phyloP scores from a whole-genome alignment of 208 protist species.

The Naegleria lovaniensis region DNA sequence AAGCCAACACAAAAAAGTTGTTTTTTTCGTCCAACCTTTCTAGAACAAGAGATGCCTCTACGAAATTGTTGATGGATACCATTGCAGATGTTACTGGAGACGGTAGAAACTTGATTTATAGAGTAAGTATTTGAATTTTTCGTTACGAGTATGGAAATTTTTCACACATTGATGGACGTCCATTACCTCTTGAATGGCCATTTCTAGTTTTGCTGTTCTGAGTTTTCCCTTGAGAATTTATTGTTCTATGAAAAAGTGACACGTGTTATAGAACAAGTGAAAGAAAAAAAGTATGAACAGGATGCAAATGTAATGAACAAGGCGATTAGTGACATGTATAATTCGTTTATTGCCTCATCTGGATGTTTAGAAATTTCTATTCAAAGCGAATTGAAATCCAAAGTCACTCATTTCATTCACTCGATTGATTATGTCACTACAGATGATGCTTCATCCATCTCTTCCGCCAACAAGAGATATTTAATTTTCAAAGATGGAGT shows the following conservation, averaged over 20 bases:
- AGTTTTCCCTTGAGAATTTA: background rate
- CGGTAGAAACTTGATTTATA: background rate
- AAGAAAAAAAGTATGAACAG: background rate
- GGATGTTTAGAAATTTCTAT: background rate
- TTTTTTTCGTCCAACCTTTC: background rate
- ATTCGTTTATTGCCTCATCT: background rate
- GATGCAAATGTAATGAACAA: background rate
- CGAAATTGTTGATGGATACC: background rate
- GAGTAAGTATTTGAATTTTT: background rate
- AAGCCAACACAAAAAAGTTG: background rate
- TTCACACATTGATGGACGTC: too few species aligned
- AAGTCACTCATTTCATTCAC: background rate
- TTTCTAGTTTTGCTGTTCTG: background rate
- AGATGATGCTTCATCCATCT: background rate
- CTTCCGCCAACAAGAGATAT: background rate
- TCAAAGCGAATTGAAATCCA: background rate
- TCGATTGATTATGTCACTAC: background rate
- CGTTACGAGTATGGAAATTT: too few species aligned
- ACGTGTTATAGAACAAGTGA: background rate
- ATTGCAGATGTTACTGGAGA: background rate
- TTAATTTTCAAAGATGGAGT: background rate
- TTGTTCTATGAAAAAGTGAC: background rate
- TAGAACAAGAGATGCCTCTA: background rate
- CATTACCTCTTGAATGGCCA: too few species aligned
- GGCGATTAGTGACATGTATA: background rate